phyloP scores from a whole-genome alignment of 495 filamentous ascomycete species.

The Penicillium ucsense region DNA sequence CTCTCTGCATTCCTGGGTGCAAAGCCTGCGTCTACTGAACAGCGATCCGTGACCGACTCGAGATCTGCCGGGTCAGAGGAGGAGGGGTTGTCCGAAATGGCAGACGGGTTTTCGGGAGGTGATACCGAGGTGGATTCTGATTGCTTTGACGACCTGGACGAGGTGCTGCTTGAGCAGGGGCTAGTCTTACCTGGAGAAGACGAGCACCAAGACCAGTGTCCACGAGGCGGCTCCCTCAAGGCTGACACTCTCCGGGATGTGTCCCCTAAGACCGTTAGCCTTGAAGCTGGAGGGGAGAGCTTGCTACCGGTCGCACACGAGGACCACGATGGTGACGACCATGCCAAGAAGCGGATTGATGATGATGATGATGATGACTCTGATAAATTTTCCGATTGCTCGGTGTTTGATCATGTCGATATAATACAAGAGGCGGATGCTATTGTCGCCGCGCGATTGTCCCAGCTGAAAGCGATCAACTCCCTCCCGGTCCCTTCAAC shows the following conservation, averaged over 20 bases:
- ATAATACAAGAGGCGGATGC: slow-evolving; percentile 20
- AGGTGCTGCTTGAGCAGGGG: slow-evolving; percentile 7
- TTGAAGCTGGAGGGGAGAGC: no score
- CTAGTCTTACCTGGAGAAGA: not conserved
- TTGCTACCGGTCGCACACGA: not conserved
- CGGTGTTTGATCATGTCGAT: slow-evolving; percentile 28
- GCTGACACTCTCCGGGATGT: no score
- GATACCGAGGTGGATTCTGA: slow-evolving; percentile 18
- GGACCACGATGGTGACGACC: not conserved
- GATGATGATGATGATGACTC: slow-evolving; percentile 10
- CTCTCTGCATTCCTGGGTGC: slow-evolving; percentile 33
- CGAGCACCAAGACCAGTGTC: not conserved
- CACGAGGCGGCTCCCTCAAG: slow-evolving; percentile 2
- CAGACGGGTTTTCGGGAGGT: slow-evolving; percentile 5
- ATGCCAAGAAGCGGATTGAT: not conserved
- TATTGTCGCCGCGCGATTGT: slow-evolving; percentile 2
- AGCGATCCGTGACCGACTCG: not conserved
- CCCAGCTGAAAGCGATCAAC: not conserved
- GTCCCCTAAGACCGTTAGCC: no score
- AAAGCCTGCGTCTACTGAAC: not conserved
- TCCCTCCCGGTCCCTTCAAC: not conserved
- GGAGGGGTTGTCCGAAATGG: slow-evolving; percentile 1
- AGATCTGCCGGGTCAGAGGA: slow-evolving; percentile 3
- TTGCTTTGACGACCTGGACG: slow-evolving; percentile 11
- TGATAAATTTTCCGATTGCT: slow-evolving; percentile 36